These are phyloP conservation scores for Rhinocladiella similis DNA, from an alignment of 2,329 filamentous ascomycete species.

Conservation along the genomic window DNA sequence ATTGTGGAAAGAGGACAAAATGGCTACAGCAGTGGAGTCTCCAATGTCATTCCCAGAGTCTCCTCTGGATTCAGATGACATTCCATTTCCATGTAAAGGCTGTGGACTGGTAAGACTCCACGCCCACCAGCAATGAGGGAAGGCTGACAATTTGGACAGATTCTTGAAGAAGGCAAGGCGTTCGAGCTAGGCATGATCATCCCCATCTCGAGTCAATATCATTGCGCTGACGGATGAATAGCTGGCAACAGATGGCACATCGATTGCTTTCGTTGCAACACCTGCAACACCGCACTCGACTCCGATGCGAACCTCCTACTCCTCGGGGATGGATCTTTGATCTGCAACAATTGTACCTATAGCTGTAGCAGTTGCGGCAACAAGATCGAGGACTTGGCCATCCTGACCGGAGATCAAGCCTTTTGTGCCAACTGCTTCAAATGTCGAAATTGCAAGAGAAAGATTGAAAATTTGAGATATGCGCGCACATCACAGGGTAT, in stretches of 20 bases:
- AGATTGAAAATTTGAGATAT: conserved; percentile 98
- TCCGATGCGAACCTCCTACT: conserved; percentile 97
- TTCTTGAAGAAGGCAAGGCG: conserved; percentile 96
- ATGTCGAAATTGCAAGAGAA: conserved; percentile 96
- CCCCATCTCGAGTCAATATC: conserved; percentile 12
- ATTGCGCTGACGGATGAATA: conserved; percentile 46
- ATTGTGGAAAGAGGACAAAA: conserved; percentile 12
- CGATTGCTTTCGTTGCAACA: conserved; percentile 97
- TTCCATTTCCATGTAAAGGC: conserved; percentile 82
- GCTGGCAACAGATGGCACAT: conserved; percentile 98
- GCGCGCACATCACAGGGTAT: conserved; percentile 97
- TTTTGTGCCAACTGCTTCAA: conserved; percentile 97
- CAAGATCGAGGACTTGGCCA: conserved; percentile 98
- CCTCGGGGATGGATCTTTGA: conserved; percentile 93
- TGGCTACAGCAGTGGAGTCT: conserved; percentile 61
- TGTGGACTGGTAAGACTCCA: conserved; percentile 73
- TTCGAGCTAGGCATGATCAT: conserved; percentile 78
- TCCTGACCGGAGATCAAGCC: conserved; percentile 94
- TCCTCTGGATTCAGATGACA: conserved; percentile 75
- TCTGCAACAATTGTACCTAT: conserved; percentile 99
- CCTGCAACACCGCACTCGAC: conserved; percentile 91
- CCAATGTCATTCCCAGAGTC: conserved; percentile 57
- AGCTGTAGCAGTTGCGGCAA: conserved; percentile 95
- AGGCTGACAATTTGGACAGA: conserved; percentile 54
- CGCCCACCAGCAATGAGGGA: conserved; percentile 12